These are phyloP conservation scores for Anacardium occidentale DNA, from an alignment of 345 rosid genomes.

Conservation along the genomic window DNA sequence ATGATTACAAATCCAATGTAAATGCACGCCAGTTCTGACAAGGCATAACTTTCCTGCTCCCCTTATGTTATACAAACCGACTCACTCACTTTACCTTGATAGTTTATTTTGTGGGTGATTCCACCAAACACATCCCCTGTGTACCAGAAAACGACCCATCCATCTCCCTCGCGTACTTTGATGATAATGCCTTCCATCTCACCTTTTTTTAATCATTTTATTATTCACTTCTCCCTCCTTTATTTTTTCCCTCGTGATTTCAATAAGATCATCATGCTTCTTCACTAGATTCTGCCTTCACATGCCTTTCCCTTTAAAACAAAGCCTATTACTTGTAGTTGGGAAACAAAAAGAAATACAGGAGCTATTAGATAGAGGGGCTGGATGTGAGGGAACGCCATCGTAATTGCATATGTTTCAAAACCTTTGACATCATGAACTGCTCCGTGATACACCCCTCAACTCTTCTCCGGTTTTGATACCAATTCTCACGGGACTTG, in stretches of 20 bases:
- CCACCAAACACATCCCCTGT: slow-evolving; percentile 9
- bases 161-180: slow-evolving; percentile 32
- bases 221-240: not conserved
- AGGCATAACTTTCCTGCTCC: slow-evolving; percentile 29
- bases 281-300: slow-evolving; percentile 17
- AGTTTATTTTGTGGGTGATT: not conserved
- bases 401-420: no score
- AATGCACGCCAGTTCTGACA: slow-evolving; percentile 47
- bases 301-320: slow-evolving; percentile 22
- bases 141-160: slow-evolving; percentile 50
- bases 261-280: not conserved
- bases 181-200: slow-evolving; percentile 41
- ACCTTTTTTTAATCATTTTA: not conserved
- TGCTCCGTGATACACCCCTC: no score
- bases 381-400: no score
- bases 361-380: no score
- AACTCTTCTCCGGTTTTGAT: no score
- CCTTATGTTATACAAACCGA: slow-evolving; percentile 32
- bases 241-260: slow-evolving; percentile 12
- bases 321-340: no score
- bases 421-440: no score
- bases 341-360: no score
- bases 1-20: not conserved
- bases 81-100: not conserved
- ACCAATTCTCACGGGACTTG: no score